phyloP scores from a whole-genome alignment of 2,329 filamentous ascomycete genomes.

The Penicillium brevicompactum region DNA sequence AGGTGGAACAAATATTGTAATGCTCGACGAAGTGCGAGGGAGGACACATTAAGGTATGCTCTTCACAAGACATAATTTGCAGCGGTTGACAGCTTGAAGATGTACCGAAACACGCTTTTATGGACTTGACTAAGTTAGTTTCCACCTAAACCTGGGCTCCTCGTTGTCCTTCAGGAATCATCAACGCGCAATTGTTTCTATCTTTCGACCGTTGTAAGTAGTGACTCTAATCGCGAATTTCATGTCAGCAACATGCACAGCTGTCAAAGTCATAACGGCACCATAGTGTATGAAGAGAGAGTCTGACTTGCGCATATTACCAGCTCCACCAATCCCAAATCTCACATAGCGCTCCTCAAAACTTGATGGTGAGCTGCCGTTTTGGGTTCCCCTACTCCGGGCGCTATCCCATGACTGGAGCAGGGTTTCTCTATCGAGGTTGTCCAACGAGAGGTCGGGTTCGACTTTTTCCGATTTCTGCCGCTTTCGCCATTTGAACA shows the following conservation, averaged over 20 bases:
- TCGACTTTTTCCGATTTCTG: constrained; percentile 13
- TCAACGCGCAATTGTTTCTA: background rate
- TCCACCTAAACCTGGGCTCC: background rate
- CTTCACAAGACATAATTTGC: too few species aligned
- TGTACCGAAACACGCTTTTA: too few species aligned
- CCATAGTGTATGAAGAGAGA: background rate
- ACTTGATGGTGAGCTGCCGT: background rate
- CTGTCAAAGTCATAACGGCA: background rate
- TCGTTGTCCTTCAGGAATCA: background rate
- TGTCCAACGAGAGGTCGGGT: constrained; percentile 7
- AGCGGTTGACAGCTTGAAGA: too few species aligned
- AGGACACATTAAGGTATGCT: too few species aligned
- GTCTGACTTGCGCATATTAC: constrained; percentile 26
- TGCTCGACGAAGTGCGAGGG: too few species aligned
- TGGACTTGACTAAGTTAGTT: background rate
- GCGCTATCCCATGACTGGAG: constrained; percentile 11
- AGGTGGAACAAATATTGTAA: too few species aligned
- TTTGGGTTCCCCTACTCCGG: background rate
- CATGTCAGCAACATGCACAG: constrained; percentile 3
- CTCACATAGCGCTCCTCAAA: constrained; percentile 21
- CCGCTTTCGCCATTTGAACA: constrained; percentile 19
- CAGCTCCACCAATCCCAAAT: constrained; percentile 27
- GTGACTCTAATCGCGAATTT: background rate
- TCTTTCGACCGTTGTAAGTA: background rate
- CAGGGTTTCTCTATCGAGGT: constrained; percentile 2